Evolutionary conservation across 78 protist genomes (phyloP).

Genomic region (Chrysochromulina parva): DNA sequence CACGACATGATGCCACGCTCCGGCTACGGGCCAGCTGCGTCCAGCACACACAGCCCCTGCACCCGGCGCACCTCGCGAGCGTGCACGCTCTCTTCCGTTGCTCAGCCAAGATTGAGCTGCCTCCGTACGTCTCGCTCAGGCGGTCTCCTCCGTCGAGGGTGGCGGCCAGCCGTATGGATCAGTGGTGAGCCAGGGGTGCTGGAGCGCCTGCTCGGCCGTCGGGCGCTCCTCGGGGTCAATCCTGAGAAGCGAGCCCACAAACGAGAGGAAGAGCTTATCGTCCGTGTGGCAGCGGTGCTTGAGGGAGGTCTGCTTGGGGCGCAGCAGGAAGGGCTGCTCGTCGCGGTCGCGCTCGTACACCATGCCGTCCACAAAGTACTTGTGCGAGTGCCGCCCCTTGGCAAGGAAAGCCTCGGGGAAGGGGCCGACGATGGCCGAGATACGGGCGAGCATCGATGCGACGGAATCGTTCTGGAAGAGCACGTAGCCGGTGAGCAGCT

Average conservation of each 20-base stretch:
- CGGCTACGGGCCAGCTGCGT: too few relatives aligned
- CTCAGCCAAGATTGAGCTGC: too few relatives aligned
- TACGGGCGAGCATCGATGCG: constrained; percentile 37
- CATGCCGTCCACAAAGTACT: constrained; percentile 13
- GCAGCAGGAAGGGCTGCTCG: background rate
- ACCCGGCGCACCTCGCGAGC: too few relatives aligned
- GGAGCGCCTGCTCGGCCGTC: background rate
- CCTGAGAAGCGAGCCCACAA: background rate
- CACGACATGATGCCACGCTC: too few relatives aligned
- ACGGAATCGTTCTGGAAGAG: constrained; percentile 65
- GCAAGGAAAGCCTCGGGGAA: background rate
- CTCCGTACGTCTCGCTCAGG: too few relatives aligned
- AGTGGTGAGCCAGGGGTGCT: background rate
- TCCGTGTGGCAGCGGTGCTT: background rate
- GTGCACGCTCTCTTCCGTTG: too few relatives aligned
- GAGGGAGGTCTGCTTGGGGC: background rate
- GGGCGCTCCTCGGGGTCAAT: background rate
- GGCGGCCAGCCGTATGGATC: background rate
- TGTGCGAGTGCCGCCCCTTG: background rate
- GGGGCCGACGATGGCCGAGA: constrained; percentile 23
- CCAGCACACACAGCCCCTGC: too few relatives aligned
- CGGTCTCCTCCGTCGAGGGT: too few relatives aligned
- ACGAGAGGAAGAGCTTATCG: constrained; percentile 5
- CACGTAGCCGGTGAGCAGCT: constrained; percentile 70
- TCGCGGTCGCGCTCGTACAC: background rate